Evolutionary conservation across 1,284 basidiomycete species (phyloP).

Genomic region (Inonotus hispidus): DNA sequence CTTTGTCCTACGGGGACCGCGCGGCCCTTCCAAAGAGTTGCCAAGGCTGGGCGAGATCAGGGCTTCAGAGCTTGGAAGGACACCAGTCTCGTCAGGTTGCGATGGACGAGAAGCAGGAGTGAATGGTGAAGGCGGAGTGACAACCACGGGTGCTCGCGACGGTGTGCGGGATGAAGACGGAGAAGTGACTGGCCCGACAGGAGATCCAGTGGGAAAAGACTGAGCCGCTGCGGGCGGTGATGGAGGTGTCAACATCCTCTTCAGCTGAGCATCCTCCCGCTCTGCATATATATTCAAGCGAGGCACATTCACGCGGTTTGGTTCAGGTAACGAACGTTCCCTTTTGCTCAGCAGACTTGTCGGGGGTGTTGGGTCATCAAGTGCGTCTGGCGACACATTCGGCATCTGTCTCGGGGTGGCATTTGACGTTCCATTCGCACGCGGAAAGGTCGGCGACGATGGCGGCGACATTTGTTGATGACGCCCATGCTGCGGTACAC

Average conservation of each 20-base stretch:
- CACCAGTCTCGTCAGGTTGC: not conserved
- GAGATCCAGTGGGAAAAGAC: not conserved
- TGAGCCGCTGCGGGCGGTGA: not conserved
- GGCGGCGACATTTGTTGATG: slow-evolving; percentile 6
- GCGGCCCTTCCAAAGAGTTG: slow-evolving; percentile 13
- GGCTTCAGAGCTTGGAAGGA: not conserved
- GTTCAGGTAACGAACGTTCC: not conserved
- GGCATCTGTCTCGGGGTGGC: not conserved
- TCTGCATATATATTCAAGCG: not conserved
- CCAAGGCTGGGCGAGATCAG: slow-evolving; percentile 5
- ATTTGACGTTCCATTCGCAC: not conserved
- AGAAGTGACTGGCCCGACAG: not conserved
- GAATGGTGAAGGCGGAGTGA: not conserved
- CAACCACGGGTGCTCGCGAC: not conserved
- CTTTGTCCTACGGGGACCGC: slow-evolving; percentile 5
- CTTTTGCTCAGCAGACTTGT: not conserved
- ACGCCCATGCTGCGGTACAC: not conserved
- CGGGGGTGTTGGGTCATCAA: not conserved
- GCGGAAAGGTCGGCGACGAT: slow-evolving; percentile 3
- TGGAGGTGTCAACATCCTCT: not conserved
- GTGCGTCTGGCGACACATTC: not conserved
- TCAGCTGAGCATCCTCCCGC: not conserved
- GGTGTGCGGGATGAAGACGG: not conserved
- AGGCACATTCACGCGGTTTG: not conserved
- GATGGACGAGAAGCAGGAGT: not conserved